Conservation (phyloP, 2,329 filamentous ascomycete species). For the Aureobasidium mangrovei region DNA sequence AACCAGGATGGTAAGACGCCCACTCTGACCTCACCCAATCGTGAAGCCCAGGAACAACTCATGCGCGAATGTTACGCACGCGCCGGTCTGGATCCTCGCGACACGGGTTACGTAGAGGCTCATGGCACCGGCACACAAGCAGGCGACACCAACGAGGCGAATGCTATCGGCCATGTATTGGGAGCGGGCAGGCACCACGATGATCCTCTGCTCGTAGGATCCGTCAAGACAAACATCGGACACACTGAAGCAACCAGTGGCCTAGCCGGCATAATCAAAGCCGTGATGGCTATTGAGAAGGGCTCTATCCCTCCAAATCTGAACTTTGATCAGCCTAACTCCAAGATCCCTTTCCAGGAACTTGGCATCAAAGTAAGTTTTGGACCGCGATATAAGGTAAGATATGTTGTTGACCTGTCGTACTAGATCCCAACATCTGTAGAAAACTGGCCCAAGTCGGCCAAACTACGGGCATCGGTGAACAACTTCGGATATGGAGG, state of each 20-base stretch:
- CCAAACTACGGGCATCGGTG: not conserved
- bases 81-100: constrained; percentile 26
- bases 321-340: not conserved
- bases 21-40: constrained; percentile 33
- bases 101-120: constrained; percentile 27
- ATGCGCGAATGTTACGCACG: constrained; percentile 30
- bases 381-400: too few relatives aligned
- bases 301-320: not conserved
- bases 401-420: too few relatives aligned
- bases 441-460: not conserved
- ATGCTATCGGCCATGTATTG: not conserved
- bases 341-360: not conserved
- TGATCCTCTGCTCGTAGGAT: constrained; percentile 21
- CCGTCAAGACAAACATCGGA: constrained; percentile 27
- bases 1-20: constrained; percentile 32
- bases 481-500: not conserved
- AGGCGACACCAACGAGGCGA: constrained; percentile 18
- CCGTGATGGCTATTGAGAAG: not conserved
- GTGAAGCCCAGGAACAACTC: constrained; percentile 29
- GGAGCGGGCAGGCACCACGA: too few relatives aligned
- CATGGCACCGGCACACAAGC: constrained; percentile 34
- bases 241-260: constrained; percentile 28
- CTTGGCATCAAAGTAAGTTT: too few relatives aligned
- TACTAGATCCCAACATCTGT: not conserved
- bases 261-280: constrained; percentile 24